Conservation (phyloP, 2,329 filamentous ascomycete species). For the Cryphonectria nitschkei region DNA sequence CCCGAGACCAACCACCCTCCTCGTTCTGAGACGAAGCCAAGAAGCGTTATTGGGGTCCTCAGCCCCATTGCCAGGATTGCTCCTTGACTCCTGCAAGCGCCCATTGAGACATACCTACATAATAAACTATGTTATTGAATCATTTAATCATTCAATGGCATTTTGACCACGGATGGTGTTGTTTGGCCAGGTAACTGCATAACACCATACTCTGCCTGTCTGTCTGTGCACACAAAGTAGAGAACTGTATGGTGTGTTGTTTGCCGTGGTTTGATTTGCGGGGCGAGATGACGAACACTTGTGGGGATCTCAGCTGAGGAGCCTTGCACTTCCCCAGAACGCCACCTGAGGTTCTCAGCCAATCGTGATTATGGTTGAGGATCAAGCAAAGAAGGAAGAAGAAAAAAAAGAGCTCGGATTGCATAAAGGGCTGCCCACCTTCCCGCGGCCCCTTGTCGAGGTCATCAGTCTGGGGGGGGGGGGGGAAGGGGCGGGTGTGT, state of each 20-base stretch:
- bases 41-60: neutral
- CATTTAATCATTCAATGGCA: no score
- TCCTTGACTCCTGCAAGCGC: neutral
- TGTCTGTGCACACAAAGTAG: neutral
- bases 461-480: neutral
- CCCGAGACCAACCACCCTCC: neutral
- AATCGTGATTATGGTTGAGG: neutral
- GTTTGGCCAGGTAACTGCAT: neutral
- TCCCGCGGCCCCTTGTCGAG: neutral
- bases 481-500: neutral
- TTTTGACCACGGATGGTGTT: neutral
- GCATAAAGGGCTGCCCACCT: neutral
- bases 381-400: no score
- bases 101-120: neutral
- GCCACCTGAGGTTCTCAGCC: neutral
- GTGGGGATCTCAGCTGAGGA: conserved; percentile 12
- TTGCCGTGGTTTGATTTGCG: neutral
- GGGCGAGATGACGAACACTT: conserved; percentile 12
- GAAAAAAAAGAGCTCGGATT: neutral
- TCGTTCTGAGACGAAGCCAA: neutral
- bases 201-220: neutral
- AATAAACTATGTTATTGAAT: no score
- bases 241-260: neutral
- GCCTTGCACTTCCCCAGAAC: conserved; percentile 8
- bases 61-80: neutral